Evolutionary conservation across 192 early-diverging fungal genomes (phyloP), one percentile per base, ranked within the genome.

Genomic region (Coemansia javaensis): DNA sequence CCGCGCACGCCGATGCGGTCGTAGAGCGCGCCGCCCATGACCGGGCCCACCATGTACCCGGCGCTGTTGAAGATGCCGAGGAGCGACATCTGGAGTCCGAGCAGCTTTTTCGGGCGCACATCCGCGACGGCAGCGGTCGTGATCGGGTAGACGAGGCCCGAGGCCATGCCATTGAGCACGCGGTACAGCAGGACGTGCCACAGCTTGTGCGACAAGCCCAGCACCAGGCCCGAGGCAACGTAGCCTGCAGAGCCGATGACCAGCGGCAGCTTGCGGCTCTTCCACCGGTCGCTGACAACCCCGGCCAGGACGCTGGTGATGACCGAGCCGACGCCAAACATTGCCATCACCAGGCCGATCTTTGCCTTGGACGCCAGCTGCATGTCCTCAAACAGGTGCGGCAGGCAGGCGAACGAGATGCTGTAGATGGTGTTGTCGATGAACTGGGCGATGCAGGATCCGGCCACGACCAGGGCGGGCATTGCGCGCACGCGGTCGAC

Each of bases 321-420:
- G 18, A 72, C 39, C 2, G 59, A 37, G 13, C 68, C 68, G 3
- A 64, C 18, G 0, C 60, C 68, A 64, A 64, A 64, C 68, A 72
- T 64, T 5, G 61, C 54, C 14, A 61, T 36, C 0, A 49, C 53
- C 32, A 72, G 17, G 1, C 68, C 68, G 8, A 72, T 25, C 23
- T 52, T 43, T 2, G 68, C 56, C 22, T 72, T 56, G 1, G 61
- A 64, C 8, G 68, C 68, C 22, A 72, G 9, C 6, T 52, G 22
- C 61, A 64, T 64, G 33, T 72, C 69, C 30, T 73, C 69, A 44
- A 65, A 73, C 23, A 73, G 4, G 17, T 73, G 69, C 7, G 69
- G 69, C 32, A 73, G 24, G 32, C 61, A 60, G 3, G 69, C 69
- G 57, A 65, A 56, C 7, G 69, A 64, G 10, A 73, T 60, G 4